A percentile compares a stretch with the other conserved stretches of the same genome.
Evolutionary conservation across 805 yeast genomes (phyloP).

Genomic region (Suhomyces sp.): DNA sequence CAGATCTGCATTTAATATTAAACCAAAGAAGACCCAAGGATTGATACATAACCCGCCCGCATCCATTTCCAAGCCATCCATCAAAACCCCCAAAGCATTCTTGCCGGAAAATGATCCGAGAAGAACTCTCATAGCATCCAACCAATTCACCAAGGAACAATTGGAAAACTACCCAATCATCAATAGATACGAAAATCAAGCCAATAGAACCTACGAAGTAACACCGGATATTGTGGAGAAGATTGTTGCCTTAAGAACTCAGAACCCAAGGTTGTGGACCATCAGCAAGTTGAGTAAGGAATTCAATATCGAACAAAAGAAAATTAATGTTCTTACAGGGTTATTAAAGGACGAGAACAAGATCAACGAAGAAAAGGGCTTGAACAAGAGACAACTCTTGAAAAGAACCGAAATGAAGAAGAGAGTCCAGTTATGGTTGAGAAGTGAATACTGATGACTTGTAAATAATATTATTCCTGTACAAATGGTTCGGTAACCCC

Average conservation of each 20-base stretch:
- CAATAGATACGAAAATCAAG: conserved; percentile 31
- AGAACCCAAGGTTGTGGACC: conserved; percentile 64
- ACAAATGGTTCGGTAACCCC: no score
- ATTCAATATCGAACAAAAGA: conserved; percentile 49
- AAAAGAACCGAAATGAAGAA: conserved; percentile 53
- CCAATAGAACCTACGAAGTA: conserved; percentile 50
- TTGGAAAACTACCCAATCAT: conserved; percentile 42
- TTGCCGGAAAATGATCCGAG: conserved; percentile 64
- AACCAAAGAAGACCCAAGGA: conserved; percentile 55
- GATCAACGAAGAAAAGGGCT: conserved; percentile 41
- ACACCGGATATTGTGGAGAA: conserved; percentile 57
- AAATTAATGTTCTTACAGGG: conserved; percentile 44
- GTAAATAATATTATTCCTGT: no score
- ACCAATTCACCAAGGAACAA: conserved; percentile 33
- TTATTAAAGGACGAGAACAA: conserved; percentile 35
- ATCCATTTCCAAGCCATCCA: conserved; percentile 37
- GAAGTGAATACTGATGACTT: conserved; percentile 48
- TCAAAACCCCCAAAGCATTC: conserved; percentile 68
- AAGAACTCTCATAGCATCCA: conserved; percentile 33
- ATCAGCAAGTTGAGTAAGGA: conserved; percentile 59
- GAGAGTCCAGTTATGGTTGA: conserved; percentile 63
- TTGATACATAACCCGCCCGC: conserved; percentile 66
- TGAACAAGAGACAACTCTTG: conserved; percentile 44
- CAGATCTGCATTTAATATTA: conserved; percentile 66
- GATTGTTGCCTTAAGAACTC: conserved; percentile 53